A percentile compares a stretch with the other conserved stretches of the same genome.
These are phyloP conservation scores for Claviceps fusiformis DNA, from an alignment of 2,329 filamentous ascomycete species.

Conservation along the genomic window DNA sequence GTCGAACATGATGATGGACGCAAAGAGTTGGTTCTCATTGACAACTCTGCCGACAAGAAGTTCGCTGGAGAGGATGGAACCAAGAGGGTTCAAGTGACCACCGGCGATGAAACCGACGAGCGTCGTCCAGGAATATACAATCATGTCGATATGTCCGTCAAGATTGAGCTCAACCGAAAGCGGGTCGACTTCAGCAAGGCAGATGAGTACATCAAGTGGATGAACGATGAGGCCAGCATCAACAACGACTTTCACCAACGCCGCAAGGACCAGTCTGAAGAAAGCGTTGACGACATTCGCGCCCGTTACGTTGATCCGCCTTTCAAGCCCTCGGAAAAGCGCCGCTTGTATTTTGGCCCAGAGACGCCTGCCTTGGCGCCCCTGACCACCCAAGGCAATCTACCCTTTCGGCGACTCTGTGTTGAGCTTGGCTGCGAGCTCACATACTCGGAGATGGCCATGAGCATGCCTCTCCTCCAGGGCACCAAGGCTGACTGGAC, in stretches of 20 bases:
- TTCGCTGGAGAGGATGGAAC: slow-evolving; percentile 3
- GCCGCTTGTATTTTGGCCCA: slow-evolving; percentile 80
- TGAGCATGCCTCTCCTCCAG: slow-evolving; percentile 79
- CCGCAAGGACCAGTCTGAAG: slow-evolving; percentile 27
- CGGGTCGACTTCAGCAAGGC: slow-evolving; percentile 57
- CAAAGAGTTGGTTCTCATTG: slow-evolving; percentile 65
- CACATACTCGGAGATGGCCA: slow-evolving; percentile 97
- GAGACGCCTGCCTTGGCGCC: slow-evolving; percentile 92
- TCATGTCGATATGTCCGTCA: slow-evolving; percentile 52
- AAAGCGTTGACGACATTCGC: slow-evolving; percentile 52
- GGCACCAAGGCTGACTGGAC: slow-evolving; percentile 91
- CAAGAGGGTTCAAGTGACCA: slow-evolving; percentile 10
- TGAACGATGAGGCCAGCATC: slow-evolving; percentile 46
- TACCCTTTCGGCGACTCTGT: slow-evolving; percentile 85
- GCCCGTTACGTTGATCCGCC: slow-evolving; percentile 78
- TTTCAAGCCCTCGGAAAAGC: slow-evolving; percentile 83
- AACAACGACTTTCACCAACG: slow-evolving; percentile 27
- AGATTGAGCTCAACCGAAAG: slow-evolving; percentile 62
- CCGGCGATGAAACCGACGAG: slow-evolving; percentile 24
- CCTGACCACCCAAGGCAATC: slow-evolving; percentile 89
- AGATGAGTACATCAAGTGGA: slow-evolving; percentile 64
- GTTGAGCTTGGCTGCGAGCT: slow-evolving; percentile 79
- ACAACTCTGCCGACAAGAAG: slow-evolving; percentile 17
- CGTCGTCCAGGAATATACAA: slow-evolving; percentile 60
- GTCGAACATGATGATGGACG: slow-evolving; percentile 62